Conservation (phyloP, 345 rosid genomes). For the Physaria fendleri region DNA sequence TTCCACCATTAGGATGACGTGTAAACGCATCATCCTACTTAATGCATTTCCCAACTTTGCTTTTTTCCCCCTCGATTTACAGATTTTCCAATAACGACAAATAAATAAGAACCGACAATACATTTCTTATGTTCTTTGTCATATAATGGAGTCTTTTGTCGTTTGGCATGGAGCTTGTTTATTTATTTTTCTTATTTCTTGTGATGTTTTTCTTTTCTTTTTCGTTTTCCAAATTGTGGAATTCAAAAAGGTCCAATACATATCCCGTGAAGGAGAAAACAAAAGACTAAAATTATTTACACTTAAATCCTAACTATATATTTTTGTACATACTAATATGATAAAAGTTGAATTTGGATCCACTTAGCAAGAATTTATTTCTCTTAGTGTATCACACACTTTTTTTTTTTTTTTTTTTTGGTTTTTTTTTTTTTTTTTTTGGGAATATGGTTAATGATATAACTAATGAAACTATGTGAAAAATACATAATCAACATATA, state of each 20-base stretch:
- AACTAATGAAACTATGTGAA: neutral
- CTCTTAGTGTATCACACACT: no score
- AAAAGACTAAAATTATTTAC: neutral
- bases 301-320: neutral
- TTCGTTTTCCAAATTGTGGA: conserved; percentile 7
- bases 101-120: conserved; percentile 13
- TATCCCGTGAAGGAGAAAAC: conserved; percentile 14
- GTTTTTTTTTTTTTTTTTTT: neutral
- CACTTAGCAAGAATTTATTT: neutral
- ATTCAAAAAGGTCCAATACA: no score
- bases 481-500: neutral
- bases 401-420: neutral
- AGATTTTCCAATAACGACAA: conserved; percentile 4
- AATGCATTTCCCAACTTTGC: neutral
- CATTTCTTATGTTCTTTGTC: conserved; percentile 1
- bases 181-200: conserved; percentile 12
- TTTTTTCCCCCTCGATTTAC: neutral
- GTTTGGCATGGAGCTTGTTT: conserved; percentile 2
- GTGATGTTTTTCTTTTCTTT: no score
- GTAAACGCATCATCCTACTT: conserved; percentile 18
- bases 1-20: conserved; percentile 22
- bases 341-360: neutral
- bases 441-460: no score
- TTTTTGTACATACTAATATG: neutral
- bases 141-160: conserved; percentile 14